These are phyloP conservation scores for Glarea lozoyensis DNA, from an alignment of 495 filamentous ascomycete species.

Conservation along the genomic window DNA sequence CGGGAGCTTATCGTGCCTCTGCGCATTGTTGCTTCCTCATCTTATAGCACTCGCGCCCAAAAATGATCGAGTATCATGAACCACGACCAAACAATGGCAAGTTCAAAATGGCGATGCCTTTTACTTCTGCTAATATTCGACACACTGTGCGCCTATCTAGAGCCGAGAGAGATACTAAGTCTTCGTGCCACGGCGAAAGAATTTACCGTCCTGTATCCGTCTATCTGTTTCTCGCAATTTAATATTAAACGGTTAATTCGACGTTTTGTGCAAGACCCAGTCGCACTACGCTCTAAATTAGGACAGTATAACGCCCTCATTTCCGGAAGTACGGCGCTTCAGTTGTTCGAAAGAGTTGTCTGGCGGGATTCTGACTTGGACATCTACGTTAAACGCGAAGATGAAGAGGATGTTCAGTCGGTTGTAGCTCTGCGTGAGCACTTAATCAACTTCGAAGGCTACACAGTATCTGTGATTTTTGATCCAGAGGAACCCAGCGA, in stretches of 20 bases:
- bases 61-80: too few relatives aligned
- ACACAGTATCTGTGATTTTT: not conserved
- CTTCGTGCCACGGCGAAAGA: not conserved
- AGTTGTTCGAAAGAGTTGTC: slow-evolving; percentile 1
- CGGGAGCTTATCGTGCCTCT: too few relatives aligned
- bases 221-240: not conserved
- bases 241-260: not conserved
- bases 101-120: too few relatives aligned
- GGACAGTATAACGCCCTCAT: not conserved
- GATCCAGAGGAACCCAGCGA: too few relatives aligned
- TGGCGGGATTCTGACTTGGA: not conserved
- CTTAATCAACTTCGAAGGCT: not conserved
- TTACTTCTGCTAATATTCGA: not conserved
- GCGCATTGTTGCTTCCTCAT: too few relatives aligned
- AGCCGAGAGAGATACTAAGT: not conserved
- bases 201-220: not conserved
- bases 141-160: not conserved
- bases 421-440: not conserved
- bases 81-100: too few relatives aligned
- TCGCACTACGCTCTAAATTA: not conserved
- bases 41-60: too few relatives aligned
- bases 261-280: not conserved
- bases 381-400: not conserved
- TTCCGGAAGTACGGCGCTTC: not conserved
- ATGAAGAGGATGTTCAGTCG: not conserved